Conservation (phyloP, 2,329 filamentous ascomycete genomes). For the Fusarium luffae region DNA sequence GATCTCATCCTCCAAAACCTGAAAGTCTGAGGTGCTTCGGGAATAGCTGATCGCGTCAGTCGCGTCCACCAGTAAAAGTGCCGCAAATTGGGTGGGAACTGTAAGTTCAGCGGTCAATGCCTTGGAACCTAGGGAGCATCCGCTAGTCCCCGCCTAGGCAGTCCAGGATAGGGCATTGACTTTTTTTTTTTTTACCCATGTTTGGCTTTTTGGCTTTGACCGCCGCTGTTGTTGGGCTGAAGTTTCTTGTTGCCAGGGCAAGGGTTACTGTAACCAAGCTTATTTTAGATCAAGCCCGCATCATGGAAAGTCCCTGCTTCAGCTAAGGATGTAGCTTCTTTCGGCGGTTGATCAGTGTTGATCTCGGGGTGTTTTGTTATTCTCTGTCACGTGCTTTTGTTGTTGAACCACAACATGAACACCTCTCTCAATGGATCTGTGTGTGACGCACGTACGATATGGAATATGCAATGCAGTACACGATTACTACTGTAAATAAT, state of each 20-base stretch:
- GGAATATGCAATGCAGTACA: background rate
- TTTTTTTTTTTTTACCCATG: slow-evolving; percentile 16
- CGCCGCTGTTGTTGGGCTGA: slow-evolving; percentile 35
- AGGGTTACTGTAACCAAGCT: slow-evolving; percentile 23
- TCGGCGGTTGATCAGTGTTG: background rate
- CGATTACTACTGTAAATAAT: slow-evolving; percentile 4
- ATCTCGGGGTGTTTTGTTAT: background rate
- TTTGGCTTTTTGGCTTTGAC: slow-evolving; percentile 18
- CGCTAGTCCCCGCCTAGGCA: slow-evolving; percentile 27
- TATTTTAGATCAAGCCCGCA: slow-evolving; percentile 11
- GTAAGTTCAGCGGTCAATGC: slow-evolving; percentile 30
- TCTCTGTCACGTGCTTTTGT: slow-evolving; percentile 23
- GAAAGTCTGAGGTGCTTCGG: background rate
- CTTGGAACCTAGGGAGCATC: slow-evolving; percentile 31
- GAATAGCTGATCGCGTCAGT: slow-evolving; percentile 18
- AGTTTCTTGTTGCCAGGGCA: slow-evolving; percentile 31
- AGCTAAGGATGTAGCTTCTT: background rate
- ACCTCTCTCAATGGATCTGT: background rate
- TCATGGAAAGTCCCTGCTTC: slow-evolving; percentile 7
- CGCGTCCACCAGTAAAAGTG: slow-evolving; percentile 1
- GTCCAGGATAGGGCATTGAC: slow-evolving; percentile 16
- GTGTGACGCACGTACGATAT: slow-evolving; percentile 34
- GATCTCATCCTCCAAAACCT: background rate
- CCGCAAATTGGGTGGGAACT: background rate
- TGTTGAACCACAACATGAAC: slow-evolving; percentile 22